These are phyloP conservation scores for Lipomyces anomalus DNA, from an alignment of 805 yeast genomes.

Conservation along the genomic window DNA sequence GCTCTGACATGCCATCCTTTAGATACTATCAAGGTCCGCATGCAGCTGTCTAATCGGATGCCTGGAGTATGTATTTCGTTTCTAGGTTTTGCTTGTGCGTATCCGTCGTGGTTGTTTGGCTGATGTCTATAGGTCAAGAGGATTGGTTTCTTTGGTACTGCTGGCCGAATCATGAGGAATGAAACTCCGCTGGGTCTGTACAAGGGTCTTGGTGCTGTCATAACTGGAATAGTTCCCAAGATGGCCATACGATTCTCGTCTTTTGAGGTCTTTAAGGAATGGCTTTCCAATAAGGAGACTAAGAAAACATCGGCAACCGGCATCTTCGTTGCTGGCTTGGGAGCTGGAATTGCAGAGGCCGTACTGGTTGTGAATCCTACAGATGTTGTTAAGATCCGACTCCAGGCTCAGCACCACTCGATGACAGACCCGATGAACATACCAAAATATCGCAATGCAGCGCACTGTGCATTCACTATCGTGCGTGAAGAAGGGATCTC, in stretches of 20 bases:
- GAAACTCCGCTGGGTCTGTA: constrained; percentile 84
- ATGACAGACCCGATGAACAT: constrained; percentile 73
- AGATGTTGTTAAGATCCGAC: constrained; percentile 93
- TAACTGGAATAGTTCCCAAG: constrained; percentile 94
- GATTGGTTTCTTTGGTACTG: constrained; percentile 83
- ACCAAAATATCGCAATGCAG: constrained; percentile 87
- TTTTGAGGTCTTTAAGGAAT: constrained; percentile 77
- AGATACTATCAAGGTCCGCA: constrained; percentile 94
- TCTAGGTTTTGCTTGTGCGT: constrained; percentile 14
- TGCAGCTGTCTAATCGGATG: constrained; percentile 79
- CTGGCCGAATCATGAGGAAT: constrained; percentile 64
- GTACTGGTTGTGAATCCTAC: constrained; percentile 92
- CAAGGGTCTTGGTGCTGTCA: constrained; percentile 95
- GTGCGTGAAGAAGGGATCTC: constrained; percentile 85
- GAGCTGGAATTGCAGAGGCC: constrained; percentile 97
- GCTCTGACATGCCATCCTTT: constrained; percentile 98
- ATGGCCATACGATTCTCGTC: constrained; percentile 97
- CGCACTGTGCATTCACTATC: constrained; percentile 80
- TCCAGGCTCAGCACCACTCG: constrained; percentile 92
- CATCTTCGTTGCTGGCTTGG: constrained; percentile 88
- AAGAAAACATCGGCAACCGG: constrained; percentile 56
- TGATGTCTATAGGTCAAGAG: constrained; percentile 52
- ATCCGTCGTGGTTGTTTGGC: too few species aligned
- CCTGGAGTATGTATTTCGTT: too few species aligned
- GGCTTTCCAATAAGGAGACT: constrained; percentile 40